These are phyloP conservation scores for Xylariaceae sp. DNA, from an alignment of 2,329 filamentous ascomycete species.

Conservation along the genomic window DNA sequence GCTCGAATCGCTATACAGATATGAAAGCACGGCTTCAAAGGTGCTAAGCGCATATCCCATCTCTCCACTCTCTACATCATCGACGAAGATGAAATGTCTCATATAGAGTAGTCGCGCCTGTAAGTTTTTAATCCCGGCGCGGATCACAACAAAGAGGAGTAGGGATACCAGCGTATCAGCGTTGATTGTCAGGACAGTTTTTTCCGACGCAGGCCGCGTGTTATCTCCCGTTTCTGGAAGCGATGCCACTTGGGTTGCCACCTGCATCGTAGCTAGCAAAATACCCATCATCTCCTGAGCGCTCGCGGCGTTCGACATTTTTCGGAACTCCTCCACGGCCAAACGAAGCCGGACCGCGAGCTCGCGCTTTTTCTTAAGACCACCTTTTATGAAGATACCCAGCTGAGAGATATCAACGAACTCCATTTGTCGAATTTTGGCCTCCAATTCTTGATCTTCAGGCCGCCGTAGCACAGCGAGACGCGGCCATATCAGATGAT, in stretches of 20 bases:
- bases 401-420: conserved; percentile 92
- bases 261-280: conserved; percentile 75
- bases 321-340: conserved; percentile 85
- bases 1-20: conserved; percentile 77
- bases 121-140: conserved; percentile 80
- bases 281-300: conserved; percentile 87
- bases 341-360: conserved; percentile 70
- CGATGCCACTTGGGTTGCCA: conserved; percentile 66
- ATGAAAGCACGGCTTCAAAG: conserved; percentile 88
- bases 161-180: conserved; percentile 92
- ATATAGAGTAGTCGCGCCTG: conserved; percentile 91
- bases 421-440: conserved; percentile 88
- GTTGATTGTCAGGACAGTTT: conserved; percentile 60
- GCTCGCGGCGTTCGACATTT: conserved; percentile 70
- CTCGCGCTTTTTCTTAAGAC: conserved; percentile 73
- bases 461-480: conserved; percentile 72
- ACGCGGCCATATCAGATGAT: conserved; percentile 82
- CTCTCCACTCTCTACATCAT: conserved; percentile 94
- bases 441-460: conserved; percentile 84
- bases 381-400: conserved; percentile 79
- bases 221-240: conserved; percentile 35
- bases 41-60: conserved; percentile 95
- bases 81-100: conserved; percentile 95
- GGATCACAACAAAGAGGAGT: conserved; percentile 85
- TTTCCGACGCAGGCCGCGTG: conserved; percentile 43